Conservation (phyloP, 2,329 filamentous ascomycete species). For the Leptographium wingfieldii region DNA sequence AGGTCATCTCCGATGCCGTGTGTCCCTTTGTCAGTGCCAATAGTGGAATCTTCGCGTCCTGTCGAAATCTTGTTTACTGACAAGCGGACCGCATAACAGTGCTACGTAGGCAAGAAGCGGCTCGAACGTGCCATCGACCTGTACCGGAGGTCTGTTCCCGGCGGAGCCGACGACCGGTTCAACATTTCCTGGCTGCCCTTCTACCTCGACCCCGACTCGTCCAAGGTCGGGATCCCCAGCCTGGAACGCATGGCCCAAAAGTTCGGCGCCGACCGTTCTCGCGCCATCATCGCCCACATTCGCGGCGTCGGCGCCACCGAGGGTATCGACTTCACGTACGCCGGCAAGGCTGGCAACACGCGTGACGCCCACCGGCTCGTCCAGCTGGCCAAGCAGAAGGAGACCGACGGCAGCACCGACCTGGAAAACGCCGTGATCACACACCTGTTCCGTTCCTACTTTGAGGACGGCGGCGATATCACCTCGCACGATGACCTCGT, state of each 20-base stretch:
- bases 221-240: conserved; percentile 30
- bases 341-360: conserved; percentile 62
- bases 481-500: conserved; percentile 41
- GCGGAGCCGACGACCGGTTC: conserved; percentile 52
- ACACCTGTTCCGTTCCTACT: conserved; percentile 53
- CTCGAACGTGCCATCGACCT: conserved; percentile 58
- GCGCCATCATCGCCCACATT: conserved; percentile 19
- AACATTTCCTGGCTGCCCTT: conserved; percentile 64
- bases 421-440: conserved; percentile 36
- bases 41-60: too few relatives aligned
- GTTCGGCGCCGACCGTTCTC: conserved; percentile 49
- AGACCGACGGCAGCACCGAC: neutral
- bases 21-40: conserved; percentile 44
- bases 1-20: conserved; percentile 68
- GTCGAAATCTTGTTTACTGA: conserved; percentile 12
- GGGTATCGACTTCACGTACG: conserved; percentile 62
- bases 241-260: conserved; percentile 42
- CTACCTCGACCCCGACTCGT: conserved; percentile 61
- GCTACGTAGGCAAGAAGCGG: conserved; percentile 69
- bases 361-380: conserved; percentile 68
- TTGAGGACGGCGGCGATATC: conserved; percentile 52
- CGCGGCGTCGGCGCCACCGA: conserved; percentile 47
- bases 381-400: conserved; percentile 48
- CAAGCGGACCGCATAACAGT: conserved; percentile 25
- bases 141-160: conserved; percentile 50